Percentiles rank a stretch among this genome's conserved stretches.
Evolutionary conservation across 2,329 filamentous ascomycete genomes (phyloP).

Genomic region (Neonectria magnoliae): DNA sequence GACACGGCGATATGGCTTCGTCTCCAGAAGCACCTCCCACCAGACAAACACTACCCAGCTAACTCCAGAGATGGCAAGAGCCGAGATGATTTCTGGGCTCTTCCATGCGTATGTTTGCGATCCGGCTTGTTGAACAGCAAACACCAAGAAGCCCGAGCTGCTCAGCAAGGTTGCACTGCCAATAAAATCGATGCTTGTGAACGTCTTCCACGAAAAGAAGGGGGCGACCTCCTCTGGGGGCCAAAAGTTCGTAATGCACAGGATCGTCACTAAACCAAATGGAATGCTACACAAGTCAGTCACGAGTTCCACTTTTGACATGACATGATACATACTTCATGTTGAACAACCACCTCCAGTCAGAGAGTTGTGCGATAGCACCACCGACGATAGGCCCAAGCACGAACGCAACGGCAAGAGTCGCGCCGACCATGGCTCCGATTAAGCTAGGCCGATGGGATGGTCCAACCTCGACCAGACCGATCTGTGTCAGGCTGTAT

Average conservation of each 20-base stretch:
- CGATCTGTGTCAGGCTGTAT: constrained; percentile 68
- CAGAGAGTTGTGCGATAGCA: constrained; percentile 60
- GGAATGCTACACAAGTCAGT: constrained; percentile 55
- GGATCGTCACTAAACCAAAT: constrained; percentile 57
- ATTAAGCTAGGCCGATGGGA: constrained; percentile 62
- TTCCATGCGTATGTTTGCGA: constrained; percentile 62
- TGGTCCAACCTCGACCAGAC: constrained; percentile 66
- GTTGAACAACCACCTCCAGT: constrained; percentile 70
- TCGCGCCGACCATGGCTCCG: constrained; percentile 64
- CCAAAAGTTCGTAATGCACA: constrained; percentile 59
- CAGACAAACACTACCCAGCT: constrained; percentile 60
- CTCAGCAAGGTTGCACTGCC: constrained; percentile 61
- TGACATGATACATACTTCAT: constrained; percentile 60
- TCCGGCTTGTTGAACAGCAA: constrained; percentile 66
- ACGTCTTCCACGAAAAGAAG: constrained; percentile 53
- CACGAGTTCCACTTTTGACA: not conserved
- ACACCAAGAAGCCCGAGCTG: constrained; percentile 64
- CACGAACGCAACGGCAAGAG: constrained; percentile 66
- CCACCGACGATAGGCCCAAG: constrained; percentile 69
- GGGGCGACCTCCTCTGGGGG: constrained; percentile 50
- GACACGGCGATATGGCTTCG: constrained; percentile 50
- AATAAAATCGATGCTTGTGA: constrained; percentile 62
- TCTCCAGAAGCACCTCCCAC: constrained; percentile 61
- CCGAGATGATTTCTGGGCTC: constrained; percentile 59
- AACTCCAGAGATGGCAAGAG: constrained; percentile 58